Evolutionary conservation across 129 eudicot genomes (phyloP).

Genomic region (Oenanthe sinensis): DNA sequence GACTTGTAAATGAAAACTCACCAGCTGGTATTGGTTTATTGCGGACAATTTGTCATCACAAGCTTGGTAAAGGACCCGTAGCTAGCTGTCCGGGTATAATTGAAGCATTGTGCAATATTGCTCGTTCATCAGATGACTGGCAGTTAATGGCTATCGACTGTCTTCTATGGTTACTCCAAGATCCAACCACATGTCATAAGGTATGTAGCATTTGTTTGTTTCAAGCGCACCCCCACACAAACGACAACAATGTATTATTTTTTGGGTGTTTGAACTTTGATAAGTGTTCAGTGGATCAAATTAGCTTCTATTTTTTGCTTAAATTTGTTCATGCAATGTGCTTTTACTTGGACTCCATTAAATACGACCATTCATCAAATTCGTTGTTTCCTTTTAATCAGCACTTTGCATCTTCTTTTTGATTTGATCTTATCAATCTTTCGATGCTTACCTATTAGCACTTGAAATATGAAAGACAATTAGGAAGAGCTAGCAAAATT

Average conservation of each 20-base stretch:
- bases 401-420: background rate
- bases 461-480: background rate
- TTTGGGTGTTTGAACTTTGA: background rate
- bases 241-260: background rate
- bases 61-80: conserved; percentile 86
- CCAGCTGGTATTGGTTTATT: conserved; percentile 94
- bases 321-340: background rate
- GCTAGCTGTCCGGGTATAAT: conserved; percentile 76
- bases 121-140: conserved; percentile 97
- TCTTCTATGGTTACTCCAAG: conserved; percentile 94
- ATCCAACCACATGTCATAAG: conserved; percentile 84
- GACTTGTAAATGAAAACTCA: conserved; percentile 93
- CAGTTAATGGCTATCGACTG: conserved; percentile 98
- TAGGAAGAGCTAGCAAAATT: background rate
- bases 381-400: too few relatives aligned
- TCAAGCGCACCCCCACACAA: background rate
- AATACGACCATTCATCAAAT: background rate
- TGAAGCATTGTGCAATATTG: conserved; percentile 86
- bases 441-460: background rate
- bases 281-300: background rate
- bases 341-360: background rate
- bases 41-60: conserved; percentile 87
- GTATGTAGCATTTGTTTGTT: conserved; percentile 24
- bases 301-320: background rate
- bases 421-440: background rate